phyloP scores from a whole-genome alignment of 345 rosid species.

The Kernera saxatilis region DNA sequence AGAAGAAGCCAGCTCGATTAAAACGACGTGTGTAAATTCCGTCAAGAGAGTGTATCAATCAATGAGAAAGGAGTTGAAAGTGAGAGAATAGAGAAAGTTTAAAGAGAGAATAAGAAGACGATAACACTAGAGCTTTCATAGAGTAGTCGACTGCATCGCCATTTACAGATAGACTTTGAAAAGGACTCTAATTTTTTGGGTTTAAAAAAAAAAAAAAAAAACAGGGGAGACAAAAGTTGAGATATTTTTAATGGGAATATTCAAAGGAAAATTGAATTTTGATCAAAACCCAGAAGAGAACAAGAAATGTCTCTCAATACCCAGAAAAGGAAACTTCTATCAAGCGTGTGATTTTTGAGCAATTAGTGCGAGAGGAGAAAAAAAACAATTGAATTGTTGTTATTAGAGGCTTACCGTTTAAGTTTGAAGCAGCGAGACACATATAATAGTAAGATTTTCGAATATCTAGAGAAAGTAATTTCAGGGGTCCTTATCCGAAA shows the following conservation, averaged over 20 bases:
- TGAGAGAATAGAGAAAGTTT: conserved; percentile 11
- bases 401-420: conserved; percentile 1
- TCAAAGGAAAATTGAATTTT: not conserved
- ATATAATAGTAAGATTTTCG: conserved; percentile 3
- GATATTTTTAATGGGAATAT: conserved; percentile 19
- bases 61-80: conserved; percentile 25
- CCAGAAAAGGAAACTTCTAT: conserved; percentile 5
- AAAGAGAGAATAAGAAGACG: conserved; percentile 22
- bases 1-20: conserved; percentile 24
- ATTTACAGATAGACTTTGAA: conserved; percentile 40
- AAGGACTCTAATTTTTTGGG: conserved; percentile 26
- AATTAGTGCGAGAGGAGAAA: not conserved
- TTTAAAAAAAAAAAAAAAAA: not conserved
- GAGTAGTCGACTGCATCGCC: conserved; percentile 31
- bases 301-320: not conserved
- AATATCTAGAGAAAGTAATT: not conserved
- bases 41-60: not conserved
- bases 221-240: conserved; percentile 27
- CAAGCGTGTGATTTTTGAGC: not conserved
- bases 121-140: conserved; percentile 25
- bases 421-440: conserved; percentile 1
- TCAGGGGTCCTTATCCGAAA: conserved; percentile 23
- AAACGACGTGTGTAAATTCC: conserved; percentile 11
- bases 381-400: not conserved
- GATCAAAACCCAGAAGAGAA: conserved; percentile 22